A percentile compares a stretch with the other conserved stretches of the same genome.
phyloP scores from a whole-genome alignment of 345 rosid species.

The Pistacia vera region DNA sequence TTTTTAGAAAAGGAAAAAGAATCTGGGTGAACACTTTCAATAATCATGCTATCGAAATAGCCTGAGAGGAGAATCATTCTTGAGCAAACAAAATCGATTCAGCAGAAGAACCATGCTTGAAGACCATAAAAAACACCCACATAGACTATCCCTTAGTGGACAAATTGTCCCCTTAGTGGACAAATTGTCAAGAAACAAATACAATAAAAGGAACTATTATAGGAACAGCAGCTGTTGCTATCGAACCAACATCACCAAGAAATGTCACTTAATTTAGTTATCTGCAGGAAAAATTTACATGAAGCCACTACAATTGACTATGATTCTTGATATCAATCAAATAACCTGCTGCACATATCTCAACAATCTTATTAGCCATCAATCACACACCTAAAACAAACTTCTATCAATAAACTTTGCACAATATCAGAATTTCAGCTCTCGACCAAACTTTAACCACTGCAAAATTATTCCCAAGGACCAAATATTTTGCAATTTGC shows the following conservation, averaged over 20 bases:
- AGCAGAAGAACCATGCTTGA: neutral
- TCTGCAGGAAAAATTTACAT: no score
- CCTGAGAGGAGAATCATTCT: neutral
- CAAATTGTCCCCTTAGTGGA: no score
- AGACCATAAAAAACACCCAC: no score
- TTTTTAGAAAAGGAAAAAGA: neutral
- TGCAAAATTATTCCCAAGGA: neutral
- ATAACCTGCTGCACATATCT: neutral
- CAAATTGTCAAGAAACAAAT: no score
- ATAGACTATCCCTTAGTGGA: no score
- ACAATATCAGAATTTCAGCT: neutral
- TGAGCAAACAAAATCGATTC: neutral
- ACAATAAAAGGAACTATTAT: no score
- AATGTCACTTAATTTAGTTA: neutral
- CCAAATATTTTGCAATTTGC: neutral
- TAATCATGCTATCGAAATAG: neutral
- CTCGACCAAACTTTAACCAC: no score
- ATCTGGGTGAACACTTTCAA: neutral
- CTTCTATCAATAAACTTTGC: neutral
- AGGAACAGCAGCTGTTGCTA: no score
- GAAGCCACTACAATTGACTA: no score
- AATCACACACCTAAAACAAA: no score
- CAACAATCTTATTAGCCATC: neutral
- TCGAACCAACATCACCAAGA: no score
- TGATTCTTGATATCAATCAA: neutral